Evolutionary conservation across 192 early-diverging fungal species (phyloP).

Genomic region (Entomortierella lignicola): DNA sequence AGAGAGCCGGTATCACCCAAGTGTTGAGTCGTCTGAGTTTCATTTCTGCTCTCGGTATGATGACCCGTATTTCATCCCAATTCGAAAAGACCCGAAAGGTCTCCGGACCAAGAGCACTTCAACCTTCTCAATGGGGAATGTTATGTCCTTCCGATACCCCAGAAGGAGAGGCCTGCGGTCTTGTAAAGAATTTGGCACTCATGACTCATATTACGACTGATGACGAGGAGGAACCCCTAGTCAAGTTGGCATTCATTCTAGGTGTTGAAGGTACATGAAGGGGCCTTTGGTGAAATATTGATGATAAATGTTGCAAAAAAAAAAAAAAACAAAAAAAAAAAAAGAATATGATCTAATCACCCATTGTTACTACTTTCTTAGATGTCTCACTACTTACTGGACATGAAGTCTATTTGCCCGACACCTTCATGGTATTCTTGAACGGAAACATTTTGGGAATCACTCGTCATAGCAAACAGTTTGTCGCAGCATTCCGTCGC

Average conservation of each 20-base stretch:
- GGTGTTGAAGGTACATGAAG: constrained; percentile 90
- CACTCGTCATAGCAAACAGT: constrained; percentile 81
- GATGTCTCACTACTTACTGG: constrained; percentile 92
- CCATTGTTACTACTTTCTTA: constrained; percentile 11
- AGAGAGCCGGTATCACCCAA: constrained; percentile 96
- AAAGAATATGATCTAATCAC: neutral
- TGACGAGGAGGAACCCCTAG: constrained; percentile 85
- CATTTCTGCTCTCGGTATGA: constrained; percentile 96
- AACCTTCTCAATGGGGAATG: constrained; percentile 99
- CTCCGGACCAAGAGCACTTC: constrained; percentile 93
- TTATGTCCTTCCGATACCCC: constrained; percentile 97
- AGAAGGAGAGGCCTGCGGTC: constrained; percentile 97
- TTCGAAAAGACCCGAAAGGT: constrained; percentile 99
- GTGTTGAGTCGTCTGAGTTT: constrained; percentile 93
- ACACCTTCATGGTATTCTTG: constrained; percentile 89
- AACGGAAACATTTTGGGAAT: constrained; percentile 96
- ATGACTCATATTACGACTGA: constrained; percentile 99
- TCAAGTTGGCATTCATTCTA: constrained; percentile 82
- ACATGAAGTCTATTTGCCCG: constrained; percentile 81
- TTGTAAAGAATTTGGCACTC: constrained; percentile 97
- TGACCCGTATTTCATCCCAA: constrained; percentile 96
- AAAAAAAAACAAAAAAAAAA: no score
- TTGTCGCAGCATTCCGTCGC: constrained; percentile 88
- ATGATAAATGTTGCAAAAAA: no score
- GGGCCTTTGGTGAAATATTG: no score